A percentile compares a stretch with the other conserved stretches of the same genome.
Conservation (phyloP, 371 early-diverging fungal genomes). For the Sporodiniella umbellata region DNA sequence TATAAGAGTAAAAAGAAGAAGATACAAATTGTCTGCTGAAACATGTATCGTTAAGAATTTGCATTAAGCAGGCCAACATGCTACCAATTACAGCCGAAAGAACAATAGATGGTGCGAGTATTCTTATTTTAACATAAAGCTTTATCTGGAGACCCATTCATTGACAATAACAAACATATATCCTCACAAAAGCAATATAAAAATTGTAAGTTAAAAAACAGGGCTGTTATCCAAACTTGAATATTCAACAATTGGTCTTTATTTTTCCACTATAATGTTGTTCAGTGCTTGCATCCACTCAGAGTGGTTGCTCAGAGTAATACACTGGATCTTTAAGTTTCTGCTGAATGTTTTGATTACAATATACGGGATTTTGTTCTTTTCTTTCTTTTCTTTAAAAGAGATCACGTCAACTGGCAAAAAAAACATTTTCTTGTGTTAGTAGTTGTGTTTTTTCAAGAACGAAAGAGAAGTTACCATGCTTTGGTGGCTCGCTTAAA, state of each 20-base stretch:
- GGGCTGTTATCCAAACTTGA: too few relatives aligned
- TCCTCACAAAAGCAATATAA: too few relatives aligned
- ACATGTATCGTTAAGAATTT: too few relatives aligned
- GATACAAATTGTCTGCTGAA: too few relatives aligned
- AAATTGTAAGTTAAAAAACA: too few relatives aligned
- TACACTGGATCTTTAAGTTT: slow-evolving; percentile 59
- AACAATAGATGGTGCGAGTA: too few relatives aligned
- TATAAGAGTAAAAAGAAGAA: too few relatives aligned
- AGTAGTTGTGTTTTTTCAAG: not conserved
- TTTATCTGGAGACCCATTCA: too few relatives aligned
- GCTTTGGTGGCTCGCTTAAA: slow-evolving; percentile 34
- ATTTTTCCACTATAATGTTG: not conserved
- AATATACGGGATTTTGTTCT: slow-evolving; percentile 34
- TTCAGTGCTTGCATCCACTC: slow-evolving; percentile 38
- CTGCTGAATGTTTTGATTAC: slow-evolving; percentile 55
- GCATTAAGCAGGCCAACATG: too few relatives aligned
- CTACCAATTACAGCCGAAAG: too few relatives aligned
- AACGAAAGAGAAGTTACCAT: slow-evolving; percentile 28
- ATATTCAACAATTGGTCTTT: not conserved
- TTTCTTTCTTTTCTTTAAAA: slow-evolving; percentile 30
- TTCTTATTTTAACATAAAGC: too few relatives aligned
- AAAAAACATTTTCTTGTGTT: not conserved
- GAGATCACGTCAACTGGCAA: slow-evolving; percentile 42
- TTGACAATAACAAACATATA: too few relatives aligned
- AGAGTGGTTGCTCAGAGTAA: slow-evolving; percentile 53